A percentile compares a stretch with the other conserved stretches of the same genome.
These are phyloP conservation scores for Arthroderma sp. DNA, from an alignment of 2,329 filamentous ascomycete genomes.

Conservation along the genomic window DNA sequence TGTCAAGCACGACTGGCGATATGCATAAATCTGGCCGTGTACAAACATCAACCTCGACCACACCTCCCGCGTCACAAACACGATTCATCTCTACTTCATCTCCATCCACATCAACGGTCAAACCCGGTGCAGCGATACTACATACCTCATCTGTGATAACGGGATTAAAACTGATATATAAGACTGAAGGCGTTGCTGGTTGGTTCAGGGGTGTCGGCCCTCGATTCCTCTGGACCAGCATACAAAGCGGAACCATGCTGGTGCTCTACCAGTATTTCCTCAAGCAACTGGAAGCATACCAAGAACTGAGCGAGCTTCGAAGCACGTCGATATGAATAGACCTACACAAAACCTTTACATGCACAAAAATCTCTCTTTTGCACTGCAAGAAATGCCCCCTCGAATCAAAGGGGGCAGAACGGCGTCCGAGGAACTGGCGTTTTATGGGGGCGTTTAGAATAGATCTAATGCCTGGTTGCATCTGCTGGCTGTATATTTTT, in stretches of 20 bases:
- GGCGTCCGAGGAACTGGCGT: constrained; percentile 4
- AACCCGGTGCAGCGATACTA: constrained; percentile 65
- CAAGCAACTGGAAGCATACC: constrained; percentile 56
- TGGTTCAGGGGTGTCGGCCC: constrained; percentile 95
- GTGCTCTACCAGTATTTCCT: constrained; percentile 86
- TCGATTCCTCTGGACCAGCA: constrained; percentile 88
- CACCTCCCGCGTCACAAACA: constrained; percentile 39
- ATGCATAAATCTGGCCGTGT: constrained; percentile 17
- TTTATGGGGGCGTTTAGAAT: background rate
- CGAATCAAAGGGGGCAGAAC: background rate
- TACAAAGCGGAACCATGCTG: constrained; percentile 93
- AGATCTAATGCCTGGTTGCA: constrained; percentile 1
- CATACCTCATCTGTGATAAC: constrained; percentile 82
- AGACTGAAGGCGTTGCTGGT: constrained; percentile 72
- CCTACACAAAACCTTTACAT: background rate
- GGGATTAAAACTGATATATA: constrained; percentile 77
- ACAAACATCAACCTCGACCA: constrained; percentile 18
- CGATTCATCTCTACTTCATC: constrained; percentile 80
- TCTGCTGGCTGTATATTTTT: constrained; percentile 1
- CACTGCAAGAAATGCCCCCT: background rate
- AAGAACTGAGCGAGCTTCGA: constrained; percentile 18
- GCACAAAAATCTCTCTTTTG: background rate
- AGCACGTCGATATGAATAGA: constrained; percentile 8
- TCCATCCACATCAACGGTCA: constrained; percentile 68
- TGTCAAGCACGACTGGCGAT: constrained; percentile 12